Base-by-base conservation (phyloP, 371 early-diverging fungal species). In the Mycotypha africana region DNA sequence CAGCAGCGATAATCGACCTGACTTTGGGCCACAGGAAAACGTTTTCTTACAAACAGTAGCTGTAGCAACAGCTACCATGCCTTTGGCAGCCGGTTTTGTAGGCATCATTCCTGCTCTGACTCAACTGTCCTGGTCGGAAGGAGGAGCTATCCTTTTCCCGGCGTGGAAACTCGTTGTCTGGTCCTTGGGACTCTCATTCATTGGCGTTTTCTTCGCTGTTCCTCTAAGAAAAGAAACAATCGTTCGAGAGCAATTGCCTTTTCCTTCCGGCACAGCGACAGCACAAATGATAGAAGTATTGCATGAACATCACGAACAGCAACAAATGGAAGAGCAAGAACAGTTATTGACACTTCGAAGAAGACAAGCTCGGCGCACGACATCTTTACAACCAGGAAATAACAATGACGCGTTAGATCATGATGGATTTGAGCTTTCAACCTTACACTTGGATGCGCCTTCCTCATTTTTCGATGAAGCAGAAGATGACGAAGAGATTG, bases 201-300 rank as follows among this genome's bases (percentile, higher is more conserved):
- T 86, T 67, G 92, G 92, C 3, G 84, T 92, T 8, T 91, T 91
- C 52, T 91, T 92, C 60, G 91, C 89, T 3, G 78, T 92, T 4
- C 90, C 91, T 5, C 57, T 92, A 41, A 65, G 92, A 36, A 76
- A 72, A 23, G 89, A 89, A 57, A 84, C 82, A 0, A 81, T 88
- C 33, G 68, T 91, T 35, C 71, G 74, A 39, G 87, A 89, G 49
- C 84, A 89, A 50, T 71, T 91, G 8, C 69, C 77, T 4, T 91
- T 91, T 49, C 92, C 92, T 5, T 85, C 88, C 3, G 89, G 91
- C 3, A 86, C 89, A 6, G 91, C 86, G 1, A 84, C 92, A 5
- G 92, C 92, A 1, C 82, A 88, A 56, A 86, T 88, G 86, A 88
- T 88, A 49, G 68, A 77, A 9, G 74, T 88, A 1, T 50, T 88